phyloP scores from a whole-genome alignment of 2,329 filamentous ascomycete genomes.

The Cladosporium sp. region DNA sequence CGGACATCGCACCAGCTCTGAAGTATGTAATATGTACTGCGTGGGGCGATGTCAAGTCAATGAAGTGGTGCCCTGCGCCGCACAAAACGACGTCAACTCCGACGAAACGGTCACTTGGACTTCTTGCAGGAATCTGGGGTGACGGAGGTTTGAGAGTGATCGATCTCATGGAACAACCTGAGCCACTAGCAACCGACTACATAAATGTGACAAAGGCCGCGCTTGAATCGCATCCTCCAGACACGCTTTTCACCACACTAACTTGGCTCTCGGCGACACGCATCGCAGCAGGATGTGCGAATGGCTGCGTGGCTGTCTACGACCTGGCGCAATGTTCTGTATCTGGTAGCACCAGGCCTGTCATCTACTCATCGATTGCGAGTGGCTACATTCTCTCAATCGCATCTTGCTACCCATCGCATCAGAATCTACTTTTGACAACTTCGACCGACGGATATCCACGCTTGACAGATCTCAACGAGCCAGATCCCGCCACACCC shows the following conservation, averaged over 20 bases:
- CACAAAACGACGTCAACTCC: conserved; percentile 29
- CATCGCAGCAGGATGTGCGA: conserved; percentile 56
- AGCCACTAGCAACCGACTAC: conserved; percentile 26
- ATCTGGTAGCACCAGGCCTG: conserved; percentile 44
- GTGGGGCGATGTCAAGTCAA: conserved; percentile 56
- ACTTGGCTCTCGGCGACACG: conserved; percentile 58
- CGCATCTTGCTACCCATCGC: conserved; percentile 54
- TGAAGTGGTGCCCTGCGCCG: conserved; percentile 58
- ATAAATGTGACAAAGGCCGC: conserved; percentile 49
- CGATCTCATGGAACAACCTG: conserved; percentile 44
- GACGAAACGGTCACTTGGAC: conserved; percentile 42
- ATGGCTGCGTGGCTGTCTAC: conserved; percentile 59
- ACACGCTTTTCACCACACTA: conserved; percentile 57
- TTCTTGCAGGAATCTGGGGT: conserved; percentile 59
- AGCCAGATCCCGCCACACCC: conserved; percentile 45
- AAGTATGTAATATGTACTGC: conserved; percentile 55
- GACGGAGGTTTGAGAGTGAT: conserved; percentile 59
- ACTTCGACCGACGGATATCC: conserved; percentile 57
- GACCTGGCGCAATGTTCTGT: conserved; percentile 39
- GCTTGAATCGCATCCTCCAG: conserved; percentile 52
- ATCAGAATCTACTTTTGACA: conserved; percentile 54
- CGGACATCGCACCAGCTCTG: conserved; percentile 46
- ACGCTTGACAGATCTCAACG: conserved; percentile 55
- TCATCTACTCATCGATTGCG: conserved; percentile 46
- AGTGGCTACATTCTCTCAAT: conserved; percentile 51